Evolutionary conservation across 2,329 filamentous ascomycete genomes (phyloP), one percentile per base, ranked within the genome.

Genomic region (Ascochyta fabae): DNA sequence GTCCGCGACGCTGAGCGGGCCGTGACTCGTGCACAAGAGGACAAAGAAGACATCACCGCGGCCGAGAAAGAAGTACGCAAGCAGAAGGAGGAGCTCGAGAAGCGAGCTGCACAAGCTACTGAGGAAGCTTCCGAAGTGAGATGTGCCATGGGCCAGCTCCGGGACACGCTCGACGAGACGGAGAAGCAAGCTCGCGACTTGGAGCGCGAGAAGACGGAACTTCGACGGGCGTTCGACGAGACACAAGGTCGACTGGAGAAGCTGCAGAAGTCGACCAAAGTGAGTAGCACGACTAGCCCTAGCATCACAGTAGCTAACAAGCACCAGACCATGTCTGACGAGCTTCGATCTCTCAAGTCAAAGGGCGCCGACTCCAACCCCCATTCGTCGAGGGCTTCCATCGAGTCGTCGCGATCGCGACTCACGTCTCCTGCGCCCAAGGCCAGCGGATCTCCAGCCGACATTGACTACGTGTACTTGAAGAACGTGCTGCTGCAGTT

Each of bases 401-500:
- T 85, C 13, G 86, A 88, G 26, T 86, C 83, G 0, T 78, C 79
- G 3, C 75, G 75, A 36, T 76, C 73, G 24, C 65, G 75, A 15
- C 68, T 84, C 13, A 72, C 75, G 2, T 85, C 83, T 23, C 82
- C 84, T 0, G 69, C 75, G 6, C 70, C 77, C 13, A 78, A 77
- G 66, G 73, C 59, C 61, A 68, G 72, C 34, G 68, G 66, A 10
- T 63, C 67, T 1, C 66, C 71, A 3, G 64, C 67, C 19, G 27
- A 56, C 48, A 69, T 87, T 40, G 85, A 88, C 65, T 86, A 84
- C 62, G 82, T 86, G 58, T 94, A 95, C 68, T 77, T 94, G 50
- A 93, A 92, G 81, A 92, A 90, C 8, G 89, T 94, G 50, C 75
- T 95, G 64, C 76, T 95, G 62, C 90, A 93, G 74, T 94, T 94